Base-by-base conservation (phyloP, 2,329 filamentous ascomycete genomes). In the Fusarium palustre region DNA sequence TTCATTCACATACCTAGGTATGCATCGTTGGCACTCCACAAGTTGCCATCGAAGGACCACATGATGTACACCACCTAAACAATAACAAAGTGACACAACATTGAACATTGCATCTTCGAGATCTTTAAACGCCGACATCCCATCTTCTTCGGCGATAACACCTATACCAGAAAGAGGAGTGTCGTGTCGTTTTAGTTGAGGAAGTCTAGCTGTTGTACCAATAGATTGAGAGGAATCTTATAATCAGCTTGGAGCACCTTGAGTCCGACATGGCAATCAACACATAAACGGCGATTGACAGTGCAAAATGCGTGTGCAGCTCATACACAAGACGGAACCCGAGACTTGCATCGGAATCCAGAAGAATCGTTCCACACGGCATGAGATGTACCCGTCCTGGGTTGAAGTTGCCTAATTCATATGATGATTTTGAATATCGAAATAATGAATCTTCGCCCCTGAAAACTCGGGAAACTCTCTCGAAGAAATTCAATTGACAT, bases 281-380 rank as follows among this genome's bases (percentile, higher is more conserved):
- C 13, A 5, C 22, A 39, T 20, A 39, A 12, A 20, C 16, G 6
- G 10, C 24, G n/a, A 20, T 39, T 28, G 24, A 9, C 18, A 39
- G 9, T 25, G n/a, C 31, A 20, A 25, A 20, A 25, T 39, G 24
- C 36, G 9, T 16, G 25, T 20, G 3, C n/a, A 39, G n/a, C n/a
- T 38, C n/a, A n/a, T 18, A 15, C 16, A 25, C n/a, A 2, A 18
- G 30, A 15, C 41, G 25, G 20, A 20, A 22, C 16, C 48, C 41
- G 24, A 62, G 9, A 25, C 16, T 22, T 55, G 24, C 41, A 24
- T 48, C 22, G 10, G 15, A 41, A 11, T 20, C n/a, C 28, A 50
- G 59, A 58, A 64, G 59, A 59, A 49, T 11, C 60, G 13, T 58
- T 31, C 50, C 49, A 33, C n/a, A 42, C 15, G 30, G 2, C 24